Evolutionary conservation across 768 basidiomycete species (phyloP).

Genomic region (Pilatotrama ljubarskyi): DNA sequence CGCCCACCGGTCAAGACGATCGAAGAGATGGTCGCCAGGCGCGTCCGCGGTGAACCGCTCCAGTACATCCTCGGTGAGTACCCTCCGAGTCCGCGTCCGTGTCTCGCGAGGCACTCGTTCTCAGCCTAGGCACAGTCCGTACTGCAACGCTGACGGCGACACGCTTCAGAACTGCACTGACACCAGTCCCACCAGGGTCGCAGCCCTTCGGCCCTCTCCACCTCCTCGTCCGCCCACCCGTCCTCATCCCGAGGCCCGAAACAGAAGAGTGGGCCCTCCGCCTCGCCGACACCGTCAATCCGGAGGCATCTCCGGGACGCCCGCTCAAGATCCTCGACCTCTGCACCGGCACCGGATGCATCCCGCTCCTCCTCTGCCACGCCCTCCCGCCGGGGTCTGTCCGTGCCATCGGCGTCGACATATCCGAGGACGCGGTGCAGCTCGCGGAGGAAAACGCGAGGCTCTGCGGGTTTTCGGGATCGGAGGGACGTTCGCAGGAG

Average conservation of each 20-base stretch:
- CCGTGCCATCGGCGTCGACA: conserved; percentile 65
- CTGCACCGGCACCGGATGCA: conserved; percentile 92
- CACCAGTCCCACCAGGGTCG: conserved; percentile 45
- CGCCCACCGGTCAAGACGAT: conserved; percentile 25
- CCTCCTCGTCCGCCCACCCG: conserved; percentile 71
- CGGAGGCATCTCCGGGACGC: conserved; percentile 25
- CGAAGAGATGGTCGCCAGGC: conserved; percentile 54
- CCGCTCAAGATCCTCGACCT: conserved; percentile 71
- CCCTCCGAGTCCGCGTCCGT: conserved; percentile 1
- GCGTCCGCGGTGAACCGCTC: conserved; percentile 73
- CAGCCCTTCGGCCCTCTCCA: conserved; percentile 87
- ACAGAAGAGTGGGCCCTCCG: conserved; percentile 82
- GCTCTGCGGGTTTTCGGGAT: conserved; percentile 29
- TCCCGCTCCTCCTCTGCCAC: conserved; percentile 80
- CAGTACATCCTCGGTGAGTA: conserved; percentile 86
- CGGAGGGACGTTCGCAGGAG: no score
- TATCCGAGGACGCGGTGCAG: conserved; percentile 56
- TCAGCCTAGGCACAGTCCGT: not conserved
- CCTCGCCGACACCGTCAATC: conserved; percentile 51
- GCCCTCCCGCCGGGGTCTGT: conserved; percentile 57
- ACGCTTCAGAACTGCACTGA: not conserved
- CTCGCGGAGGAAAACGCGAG: conserved; percentile 49
- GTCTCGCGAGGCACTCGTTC: not conserved
- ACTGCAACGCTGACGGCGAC: no score
- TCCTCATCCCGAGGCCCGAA: conserved; percentile 93